Base-by-base conservation (phyloP, 1,284 basidiomycete species). In the Apiotrichum akiyoshidainum region DNA sequence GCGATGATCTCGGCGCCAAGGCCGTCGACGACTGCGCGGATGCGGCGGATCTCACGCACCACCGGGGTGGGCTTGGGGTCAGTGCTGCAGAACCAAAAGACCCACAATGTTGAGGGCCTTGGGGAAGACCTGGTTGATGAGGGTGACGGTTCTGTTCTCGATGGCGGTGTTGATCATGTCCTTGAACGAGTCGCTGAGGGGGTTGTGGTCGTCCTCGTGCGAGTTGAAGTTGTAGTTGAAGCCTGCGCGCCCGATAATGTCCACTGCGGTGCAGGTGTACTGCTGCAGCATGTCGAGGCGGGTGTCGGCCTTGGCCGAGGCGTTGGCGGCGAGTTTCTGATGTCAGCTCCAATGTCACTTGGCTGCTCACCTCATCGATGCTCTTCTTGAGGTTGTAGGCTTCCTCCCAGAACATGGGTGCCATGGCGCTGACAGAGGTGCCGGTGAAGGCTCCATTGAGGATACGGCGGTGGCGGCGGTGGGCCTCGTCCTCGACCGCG, bases 171-270 rank as follows among this genome's bases (percentile, higher is more conserved):
- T 75, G 64, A 86, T 85, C 57, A 85, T 83, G 59, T 81, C 71
- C 44, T 78, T 75, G 67, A 86, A 86, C 10, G 84, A 83, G 26
- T 77, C 64, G 19, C 84, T 81, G 33, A 87, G 82, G 66, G 58
- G 52, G 55, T 85, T 83, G 69, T 84, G 80, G 49, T 74, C 79
- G 35, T 75, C 67, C 58, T 78, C 76, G 10, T 77, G 64, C 26
- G 77, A 70, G 53, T 84, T 76, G 75, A 88, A 86, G 21, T 78
- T 65, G 74, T 87, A 88, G 50, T 83, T 84, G 67, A 88, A 88
- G 9, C 86, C 86, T 19, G 88, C 85, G 45, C 85, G 78, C 6
- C 87, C 87, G 57, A 90, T 88, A 44, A 87, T 81, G 65, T 89
- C 88, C 14, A 89, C 79, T 1, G 86, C 87, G 9, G 86, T 83